Percentiles rank a stretch among this genome's conserved stretches.
Conservation (phyloP, 2,329 filamentous ascomycete genomes). For the Spiromastix sp. region DNA sequence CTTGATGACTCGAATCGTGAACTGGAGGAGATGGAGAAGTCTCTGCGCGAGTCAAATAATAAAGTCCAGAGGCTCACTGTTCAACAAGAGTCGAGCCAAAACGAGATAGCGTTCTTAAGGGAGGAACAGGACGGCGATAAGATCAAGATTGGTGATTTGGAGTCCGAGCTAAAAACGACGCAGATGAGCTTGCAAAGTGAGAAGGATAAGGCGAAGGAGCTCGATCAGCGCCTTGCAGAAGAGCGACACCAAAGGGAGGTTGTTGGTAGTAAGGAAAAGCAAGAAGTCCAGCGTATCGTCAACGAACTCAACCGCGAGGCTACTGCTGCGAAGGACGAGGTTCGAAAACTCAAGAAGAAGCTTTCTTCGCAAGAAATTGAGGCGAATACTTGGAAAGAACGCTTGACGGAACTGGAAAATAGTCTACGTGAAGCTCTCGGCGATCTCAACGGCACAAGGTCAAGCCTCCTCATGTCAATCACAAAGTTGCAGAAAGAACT, state of each 20-base stretch:
- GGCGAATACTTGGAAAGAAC: constrained; percentile 81
- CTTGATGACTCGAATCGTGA: constrained; percentile 76
- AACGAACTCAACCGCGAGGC: constrained; percentile 85
- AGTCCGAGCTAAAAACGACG: constrained; percentile 68
- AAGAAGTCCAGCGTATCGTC: constrained; percentile 86
- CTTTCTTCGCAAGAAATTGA: constrained; percentile 78
- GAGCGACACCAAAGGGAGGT: constrained; percentile 82
- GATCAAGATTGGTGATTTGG: constrained; percentile 91
- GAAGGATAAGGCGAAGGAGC: constrained; percentile 61
- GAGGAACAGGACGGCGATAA: constrained; percentile 97
- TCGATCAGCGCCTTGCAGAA: constrained; percentile 63
- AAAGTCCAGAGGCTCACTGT: constrained; percentile 83
- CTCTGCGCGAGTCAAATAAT: constrained; percentile 71
- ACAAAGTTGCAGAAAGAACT: constrained; percentile 80
- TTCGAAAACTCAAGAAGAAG: constrained; percentile 68
- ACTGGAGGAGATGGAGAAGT: constrained; percentile 73
- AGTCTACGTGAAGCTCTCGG: constrained; percentile 79
- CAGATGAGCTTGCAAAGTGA: constrained; percentile 75
- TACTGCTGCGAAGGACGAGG: constrained; percentile 74
- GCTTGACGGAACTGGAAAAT: constrained; percentile 79
- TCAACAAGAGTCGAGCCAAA: constrained; percentile 84
- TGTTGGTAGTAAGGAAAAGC: constrained; percentile 79
- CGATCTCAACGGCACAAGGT: constrained; percentile 75
- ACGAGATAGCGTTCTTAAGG: constrained; percentile 86
- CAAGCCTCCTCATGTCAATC: constrained; percentile 76